Evolutionary conservation across 345 rosid species (phyloP).

Genomic region (Jatropha curcas): DNA sequence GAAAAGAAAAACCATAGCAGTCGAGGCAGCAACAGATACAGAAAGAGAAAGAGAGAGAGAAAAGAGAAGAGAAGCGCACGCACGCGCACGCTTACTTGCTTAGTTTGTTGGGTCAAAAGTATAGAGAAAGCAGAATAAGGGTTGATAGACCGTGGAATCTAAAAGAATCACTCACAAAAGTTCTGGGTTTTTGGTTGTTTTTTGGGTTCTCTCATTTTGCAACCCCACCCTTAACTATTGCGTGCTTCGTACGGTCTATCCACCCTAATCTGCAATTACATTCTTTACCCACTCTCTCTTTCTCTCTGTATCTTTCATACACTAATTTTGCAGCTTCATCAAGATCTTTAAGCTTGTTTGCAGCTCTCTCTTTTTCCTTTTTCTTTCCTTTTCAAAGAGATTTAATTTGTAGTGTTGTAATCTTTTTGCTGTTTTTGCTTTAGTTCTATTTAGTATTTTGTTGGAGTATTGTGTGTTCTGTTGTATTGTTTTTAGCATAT

Average conservation of each 20-base stretch:
- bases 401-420: neutral
- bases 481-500: neutral
- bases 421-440: neutral
- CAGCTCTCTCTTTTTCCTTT: neutral
- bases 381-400: neutral
- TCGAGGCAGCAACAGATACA: neutral
- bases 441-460: neutral
- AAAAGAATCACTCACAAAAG: slow-evolving; percentile 49
- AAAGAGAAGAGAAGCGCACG: slow-evolving; percentile 9
- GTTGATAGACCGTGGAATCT: slow-evolving; percentile 84
- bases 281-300: slow-evolving; percentile 13
- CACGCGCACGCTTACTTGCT: neutral
- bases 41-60: slow-evolving; percentile 19
- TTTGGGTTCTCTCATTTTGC: neutral
- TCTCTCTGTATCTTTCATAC: neutral
- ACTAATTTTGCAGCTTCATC: neutral
- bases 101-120: neutral
- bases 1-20: slow-evolving; percentile 10
- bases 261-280: slow-evolving; percentile 51
- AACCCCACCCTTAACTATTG: slow-evolving; percentile 37
- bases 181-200: neutral
- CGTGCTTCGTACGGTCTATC: slow-evolving; percentile 92
- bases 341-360: neutral
- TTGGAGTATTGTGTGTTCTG: neutral
- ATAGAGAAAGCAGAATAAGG: slow-evolving; percentile 48